These are phyloP conservation scores for Lotus japonicus DNA, from an alignment of 306 rosid genomes.

Conservation along the genomic window DNA sequence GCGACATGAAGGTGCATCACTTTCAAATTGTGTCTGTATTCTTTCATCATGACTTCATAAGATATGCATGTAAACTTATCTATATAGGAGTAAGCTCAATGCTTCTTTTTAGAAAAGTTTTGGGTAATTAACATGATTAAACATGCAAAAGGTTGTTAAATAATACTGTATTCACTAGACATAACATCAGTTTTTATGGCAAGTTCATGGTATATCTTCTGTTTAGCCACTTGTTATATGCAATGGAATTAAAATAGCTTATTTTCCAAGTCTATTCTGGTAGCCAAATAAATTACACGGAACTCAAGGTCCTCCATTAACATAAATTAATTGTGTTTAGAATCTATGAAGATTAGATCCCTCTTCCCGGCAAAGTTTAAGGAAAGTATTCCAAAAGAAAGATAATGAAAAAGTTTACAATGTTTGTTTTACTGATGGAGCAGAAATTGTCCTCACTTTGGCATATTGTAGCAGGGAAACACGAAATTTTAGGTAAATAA, in stretches of 20 bases:
- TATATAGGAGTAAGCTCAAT: neutral
- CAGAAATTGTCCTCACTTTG: conserved; percentile 21
- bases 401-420: conserved; percentile 2
- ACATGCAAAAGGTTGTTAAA: conserved; percentile 3
- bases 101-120: conserved; percentile 32
- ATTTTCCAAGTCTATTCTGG: neutral
- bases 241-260: conserved; percentile 1
- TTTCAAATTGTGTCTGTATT: conserved; percentile 11
- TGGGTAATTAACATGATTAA: conserved; percentile 18
- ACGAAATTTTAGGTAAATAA: conserved; percentile 20
- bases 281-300: neutral
- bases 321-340: conserved; percentile 13
- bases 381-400: conserved; percentile 11
- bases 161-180: conserved; percentile 16
- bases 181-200: conserved; percentile 10
- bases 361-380: conserved; percentile 27
- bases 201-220: neutral
- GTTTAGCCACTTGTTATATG: conserved; percentile 1
- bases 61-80: conserved; percentile 8
- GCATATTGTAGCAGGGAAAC: conserved; percentile 16
- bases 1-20: conserved; percentile 24
- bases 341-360: conserved; percentile 22
- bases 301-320: neutral
- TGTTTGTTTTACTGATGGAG: conserved; percentile 22
- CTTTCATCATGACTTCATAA: conserved; percentile 17